phyloP scores from a whole-genome alignment of 257 asterid species.

The Mentha longifolia region DNA sequence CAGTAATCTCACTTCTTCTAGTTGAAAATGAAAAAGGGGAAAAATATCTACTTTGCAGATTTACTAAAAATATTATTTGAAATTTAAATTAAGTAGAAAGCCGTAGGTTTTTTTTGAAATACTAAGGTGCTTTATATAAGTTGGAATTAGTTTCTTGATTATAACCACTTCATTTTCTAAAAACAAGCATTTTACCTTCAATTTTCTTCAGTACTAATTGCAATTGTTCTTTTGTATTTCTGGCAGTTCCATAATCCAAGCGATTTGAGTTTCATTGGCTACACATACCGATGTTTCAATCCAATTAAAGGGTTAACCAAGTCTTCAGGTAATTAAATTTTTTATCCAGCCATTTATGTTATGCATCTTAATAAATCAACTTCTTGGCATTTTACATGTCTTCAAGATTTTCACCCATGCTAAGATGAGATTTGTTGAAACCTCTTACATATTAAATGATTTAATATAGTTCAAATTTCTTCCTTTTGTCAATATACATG shows the following conservation, averaged over 20 bases:
- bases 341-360: neutral
- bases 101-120: too few relatives aligned
- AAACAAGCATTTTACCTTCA: neutral
- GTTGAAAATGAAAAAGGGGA: too few relatives aligned
- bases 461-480: neutral
- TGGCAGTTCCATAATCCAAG: slow-evolving; percentile 63
- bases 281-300: slow-evolving; percentile 79
- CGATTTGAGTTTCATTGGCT: slow-evolving; percentile 82
- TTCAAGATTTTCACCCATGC: neutral
- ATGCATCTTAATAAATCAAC: neutral
- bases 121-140: neutral
- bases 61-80: neutral
- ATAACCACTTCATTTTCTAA: neutral
- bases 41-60: neutral
- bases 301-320: slow-evolving; percentile 59
- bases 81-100: too few relatives aligned
- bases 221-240: slow-evolving; percentile 23
- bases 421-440: neutral
- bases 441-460: too few relatives aligned
- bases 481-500: neutral
- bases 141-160: neutral
- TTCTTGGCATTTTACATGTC: neutral
- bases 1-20: slow-evolving; percentile 20
- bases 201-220: neutral
- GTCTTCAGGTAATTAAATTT: slow-evolving; percentile 45